Percentiles rank a stretch among this genome's conserved stretches.
Conservation (phyloP, 2,329 filamentous ascomycete species). For the Scortechinia acanthostroma region DNA sequence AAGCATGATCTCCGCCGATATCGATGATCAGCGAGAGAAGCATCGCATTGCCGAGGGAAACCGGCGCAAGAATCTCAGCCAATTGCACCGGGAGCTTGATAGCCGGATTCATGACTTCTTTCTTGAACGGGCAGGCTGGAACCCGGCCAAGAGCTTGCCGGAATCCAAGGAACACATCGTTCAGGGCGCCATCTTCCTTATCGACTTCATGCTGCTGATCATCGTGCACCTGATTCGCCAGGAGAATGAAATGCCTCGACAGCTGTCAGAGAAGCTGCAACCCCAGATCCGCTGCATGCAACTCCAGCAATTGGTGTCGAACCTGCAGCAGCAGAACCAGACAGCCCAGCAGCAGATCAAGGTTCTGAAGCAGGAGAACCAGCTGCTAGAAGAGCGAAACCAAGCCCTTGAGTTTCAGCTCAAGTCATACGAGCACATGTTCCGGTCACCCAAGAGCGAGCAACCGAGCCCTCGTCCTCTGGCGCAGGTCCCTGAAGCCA, state of each 20-base stretch:
- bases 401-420: conserved; percentile 23
- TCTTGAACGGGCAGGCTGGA: conserved; percentile 22
- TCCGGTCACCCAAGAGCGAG: conserved; percentile 22
- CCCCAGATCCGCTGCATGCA: conserved; percentile 26
- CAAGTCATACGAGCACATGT: conserved; percentile 25
- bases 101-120: conserved; percentile 25
- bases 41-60: conserved; percentile 28
- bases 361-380: conserved; percentile 21
- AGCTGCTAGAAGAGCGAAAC: conserved; percentile 20
- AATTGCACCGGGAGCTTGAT: conserved; percentile 24
- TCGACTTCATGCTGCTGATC: conserved; percentile 25
- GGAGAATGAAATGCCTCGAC: conserved; percentile 20
- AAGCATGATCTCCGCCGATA: conserved; percentile 16
- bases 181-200: conserved; percentile 16
- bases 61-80: conserved; percentile 26
- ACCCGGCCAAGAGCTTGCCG: conserved; percentile 23
- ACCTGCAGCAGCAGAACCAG: conserved; percentile 24
- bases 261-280: conserved; percentile 25
- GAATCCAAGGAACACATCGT: conserved; percentile 28
- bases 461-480: conserved; percentile 14
- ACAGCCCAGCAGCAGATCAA: conserved; percentile 20
- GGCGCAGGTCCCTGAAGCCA: conserved; percentile 13
- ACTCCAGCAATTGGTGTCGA: conserved; percentile 19
- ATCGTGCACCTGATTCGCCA: conserved; percentile 22
- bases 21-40: conserved; percentile 26